Conservation (phyloP, 805 yeast species). For the Metschnikowia henanensis region DNA sequence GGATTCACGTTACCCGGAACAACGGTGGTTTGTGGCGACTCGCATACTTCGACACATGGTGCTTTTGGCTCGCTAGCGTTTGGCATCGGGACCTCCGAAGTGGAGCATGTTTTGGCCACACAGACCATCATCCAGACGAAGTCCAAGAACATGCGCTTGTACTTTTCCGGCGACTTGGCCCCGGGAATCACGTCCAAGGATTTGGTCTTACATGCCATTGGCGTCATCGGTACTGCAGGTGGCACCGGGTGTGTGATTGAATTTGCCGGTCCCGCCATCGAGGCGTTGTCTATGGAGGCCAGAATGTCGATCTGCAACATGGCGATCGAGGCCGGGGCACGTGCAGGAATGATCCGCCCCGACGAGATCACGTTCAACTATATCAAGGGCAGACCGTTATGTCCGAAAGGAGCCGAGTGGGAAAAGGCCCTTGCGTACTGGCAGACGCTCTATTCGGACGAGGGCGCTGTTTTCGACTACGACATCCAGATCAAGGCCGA, state of each 20-base stretch:
- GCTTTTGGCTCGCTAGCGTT: conserved; percentile 97
- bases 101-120: conserved; percentile 97
- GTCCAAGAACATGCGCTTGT: conserved; percentile 93
- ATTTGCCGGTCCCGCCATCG: conserved; percentile 94
- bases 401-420: conserved; percentile 95
- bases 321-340: conserved; percentile 99
- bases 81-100: conserved; percentile 99
- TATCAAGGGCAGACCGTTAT: conserved; percentile 89
- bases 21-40: conserved; percentile 98
- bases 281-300: conserved; percentile 90
- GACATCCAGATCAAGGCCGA: conserved; percentile 78
- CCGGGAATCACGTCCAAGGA: conserved; percentile 97
- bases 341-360: conserved; percentile 99
- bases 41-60: conserved; percentile 98
- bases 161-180: conserved; percentile 77
- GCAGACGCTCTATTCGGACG: conserved; percentile 85
- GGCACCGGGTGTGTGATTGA: conserved; percentile 98
- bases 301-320: conserved; percentile 99
- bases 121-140: conserved; percentile 94
- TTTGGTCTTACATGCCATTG: conserved; percentile 89
- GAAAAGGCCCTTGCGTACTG: conserved; percentile 91
- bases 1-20: conserved; percentile 99
- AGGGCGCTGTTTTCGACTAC: conserved; percentile 85
- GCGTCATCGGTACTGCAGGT: conserved; percentile 98
- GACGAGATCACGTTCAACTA: conserved; percentile 88